Percentiles rank a stretch among this genome's conserved stretches.
Evolutionary conservation across 768 basidiomycete species (phyloP).

Genomic region (Russula foetens): DNA sequence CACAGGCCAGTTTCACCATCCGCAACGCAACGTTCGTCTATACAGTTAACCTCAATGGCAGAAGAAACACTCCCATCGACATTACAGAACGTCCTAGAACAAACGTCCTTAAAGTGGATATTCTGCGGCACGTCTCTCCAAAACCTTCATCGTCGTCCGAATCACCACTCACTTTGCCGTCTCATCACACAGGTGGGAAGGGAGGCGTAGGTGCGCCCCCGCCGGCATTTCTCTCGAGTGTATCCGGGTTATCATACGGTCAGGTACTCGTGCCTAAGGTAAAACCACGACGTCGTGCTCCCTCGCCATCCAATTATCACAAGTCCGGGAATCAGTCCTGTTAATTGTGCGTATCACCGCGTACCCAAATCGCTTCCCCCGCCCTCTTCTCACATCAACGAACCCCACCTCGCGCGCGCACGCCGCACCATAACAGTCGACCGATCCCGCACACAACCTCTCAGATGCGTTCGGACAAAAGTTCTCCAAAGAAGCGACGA

Average conservation of each 20-base stretch:
- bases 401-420: too few relatives aligned
- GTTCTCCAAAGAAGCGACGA: constrained; percentile 97
- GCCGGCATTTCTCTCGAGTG: background rate
- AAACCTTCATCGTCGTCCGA: background rate
- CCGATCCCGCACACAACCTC: constrained; percentile 98
- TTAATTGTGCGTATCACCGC: constrained; percentile 63
- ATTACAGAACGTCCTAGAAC: constrained; percentile 91
- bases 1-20: too few relatives aligned
- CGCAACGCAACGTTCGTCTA: too few relatives aligned
- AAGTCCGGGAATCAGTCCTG: constrained; percentile 88
- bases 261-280: constrained; percentile 44
- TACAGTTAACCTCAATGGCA: constrained; percentile 43
- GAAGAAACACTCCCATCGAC: constrained; percentile 71
- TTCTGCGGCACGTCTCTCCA: constrained; percentile 82
- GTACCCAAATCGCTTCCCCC: background rate
- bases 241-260: background rate
- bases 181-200: constrained; percentile 68
- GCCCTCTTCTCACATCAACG: background rate
- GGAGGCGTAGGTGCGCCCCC: constrained; percentile 83
- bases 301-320: constrained; percentile 91
- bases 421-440: constrained; percentile 52
- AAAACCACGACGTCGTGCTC: constrained; percentile 99
- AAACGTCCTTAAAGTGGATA: constrained; percentile 93
- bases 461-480: constrained; percentile 99
- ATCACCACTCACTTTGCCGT: background rate